A percentile compares a stretch with the other conserved stretches of the same genome.
phyloP scores from a whole-genome alignment of 2,329 filamentous ascomycete genomes.

The Xylariaceae sp. region DNA sequence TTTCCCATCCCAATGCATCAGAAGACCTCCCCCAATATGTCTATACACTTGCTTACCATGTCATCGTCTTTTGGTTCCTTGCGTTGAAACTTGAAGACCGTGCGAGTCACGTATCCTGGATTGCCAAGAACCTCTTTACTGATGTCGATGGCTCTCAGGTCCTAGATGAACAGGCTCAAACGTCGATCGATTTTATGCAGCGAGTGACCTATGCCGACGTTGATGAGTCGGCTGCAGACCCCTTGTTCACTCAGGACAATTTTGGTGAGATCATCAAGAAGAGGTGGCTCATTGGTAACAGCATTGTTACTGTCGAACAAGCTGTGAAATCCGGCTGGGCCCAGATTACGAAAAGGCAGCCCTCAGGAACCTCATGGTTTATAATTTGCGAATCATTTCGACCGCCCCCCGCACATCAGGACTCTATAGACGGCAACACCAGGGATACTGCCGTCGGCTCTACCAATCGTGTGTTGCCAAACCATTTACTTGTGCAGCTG shows the following conservation, averaged over 20 bases:
- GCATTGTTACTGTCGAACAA: conserved; percentile 70
- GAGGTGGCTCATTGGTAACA: conserved; percentile 69
- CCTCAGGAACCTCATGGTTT: conserved; percentile 62
- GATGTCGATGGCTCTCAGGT: conserved; percentile 70
- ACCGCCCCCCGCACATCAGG: conserved; percentile 55
- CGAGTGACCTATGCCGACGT: conserved; percentile 80
- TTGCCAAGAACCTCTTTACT: conserved; percentile 78
- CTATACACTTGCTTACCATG: conserved; percentile 87
- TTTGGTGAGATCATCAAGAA: conserved; percentile 65
- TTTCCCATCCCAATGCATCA: conserved; percentile 37
- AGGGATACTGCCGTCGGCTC: conserved; percentile 46
- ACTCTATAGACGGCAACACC: conserved; percentile 44
- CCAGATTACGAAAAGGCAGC: conserved; percentile 66
- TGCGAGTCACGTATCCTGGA: conserved; percentile 81
- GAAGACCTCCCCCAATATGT: conserved; percentile 91
- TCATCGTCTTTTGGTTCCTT: conserved; percentile 96
- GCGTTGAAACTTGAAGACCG: conserved; percentile 81
- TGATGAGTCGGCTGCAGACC: conserved; percentile 67
- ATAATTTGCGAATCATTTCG: conserved; percentile 57
- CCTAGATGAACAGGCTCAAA: conserved; percentile 87
- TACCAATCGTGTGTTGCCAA: conserved; percentile 63
- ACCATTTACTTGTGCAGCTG: conserved; percentile 67
- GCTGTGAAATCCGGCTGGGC: conserved; percentile 63
- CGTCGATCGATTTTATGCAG: conserved; percentile 94
- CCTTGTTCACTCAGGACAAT: conserved; percentile 58